Evolutionary conservation across 192 early-diverging fungal genomes (phyloP), one percentile per base, ranked within the genome.

Genomic region (Entomortierella parvispora): DNA sequence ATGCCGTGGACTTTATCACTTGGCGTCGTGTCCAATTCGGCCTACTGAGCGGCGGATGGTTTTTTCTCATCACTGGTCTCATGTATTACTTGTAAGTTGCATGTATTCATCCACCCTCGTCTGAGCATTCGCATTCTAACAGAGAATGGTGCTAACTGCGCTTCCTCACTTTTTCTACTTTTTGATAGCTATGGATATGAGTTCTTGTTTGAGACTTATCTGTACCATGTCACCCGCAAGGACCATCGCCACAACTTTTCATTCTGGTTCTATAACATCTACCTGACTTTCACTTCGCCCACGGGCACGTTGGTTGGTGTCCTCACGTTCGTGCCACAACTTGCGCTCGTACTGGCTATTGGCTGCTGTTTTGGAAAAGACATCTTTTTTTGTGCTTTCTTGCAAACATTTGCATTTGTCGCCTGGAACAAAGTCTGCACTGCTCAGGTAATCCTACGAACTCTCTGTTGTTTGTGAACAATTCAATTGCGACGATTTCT

Each of bases 211-310:
- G 90, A 98, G 61, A 96, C 96, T 0, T 98, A 95, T 68, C 60
- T 97, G 33, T 99, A 98, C 67, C 98, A 99, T 79, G 71, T 98
- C 46, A 93, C 89, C 0, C 92, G 98, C 68, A 95, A 94, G 79
- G 98, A 99, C 80, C 98, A 98, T 65, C 92, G 98, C 4, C 98
- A 99, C 84, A 99, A 99, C 83, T 99, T 97, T 77, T 98, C 97
- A 1, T 71, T 93, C 47, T 99, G 96, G 88, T 99, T 97, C 62
- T 94, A 97, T 65, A 90, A 95, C 43, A 93, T 99, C 33, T 99
- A 99, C 59, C 83, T 99, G 26, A 86, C 84, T 0, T 90, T 91
- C 65, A 74, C 70, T 0, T 80, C 84, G 12, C 75, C 85, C 3
- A 74, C 76, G 28, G 84, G 81, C 22, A 72, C 82, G 3, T 37